Evolutionary conservation across 805 yeast species (phyloP).

Genomic region (Starmerella khaoyaiensis): DNA sequence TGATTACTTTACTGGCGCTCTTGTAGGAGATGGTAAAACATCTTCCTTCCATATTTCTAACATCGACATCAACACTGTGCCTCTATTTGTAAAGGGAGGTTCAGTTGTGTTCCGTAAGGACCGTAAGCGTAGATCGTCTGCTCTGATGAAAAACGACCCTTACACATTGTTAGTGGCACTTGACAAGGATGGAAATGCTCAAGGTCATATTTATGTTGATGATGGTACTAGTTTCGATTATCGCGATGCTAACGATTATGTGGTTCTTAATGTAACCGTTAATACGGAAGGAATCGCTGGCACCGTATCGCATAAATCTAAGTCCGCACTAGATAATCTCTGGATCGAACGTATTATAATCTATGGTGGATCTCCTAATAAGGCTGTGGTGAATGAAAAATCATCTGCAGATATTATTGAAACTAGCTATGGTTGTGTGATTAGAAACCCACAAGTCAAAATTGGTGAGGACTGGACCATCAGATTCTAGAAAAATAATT

Average conservation of each 20-base stretch:
- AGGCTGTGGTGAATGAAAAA: conserved; percentile 13
- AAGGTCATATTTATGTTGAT: conserved; percentile 57
- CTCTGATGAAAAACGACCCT: conserved; percentile 66
- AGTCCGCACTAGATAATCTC: conserved; percentile 7
- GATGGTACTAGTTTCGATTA: conserved; percentile 68
- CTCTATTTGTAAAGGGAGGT: conserved; percentile 70
- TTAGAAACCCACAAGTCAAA: conserved; percentile 40
- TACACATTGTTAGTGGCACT: conserved; percentile 59
- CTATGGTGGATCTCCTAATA: conserved; percentile 26
- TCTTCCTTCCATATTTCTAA: conserved; percentile 20
- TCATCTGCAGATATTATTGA: conserved; percentile 8
- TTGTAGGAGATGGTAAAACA: background rate
- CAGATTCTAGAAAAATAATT: background rate
- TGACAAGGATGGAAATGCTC: conserved; percentile 36
- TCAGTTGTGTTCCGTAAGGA: conserved; percentile 53
- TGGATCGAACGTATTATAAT: conserved; percentile 23
- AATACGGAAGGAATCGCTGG: conserved; percentile 22
- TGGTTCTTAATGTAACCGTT: conserved; percentile 32
- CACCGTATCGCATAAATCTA: conserved; percentile 10
- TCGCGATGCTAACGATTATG: conserved; percentile 35
- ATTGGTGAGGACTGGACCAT: conserved; percentile 40
- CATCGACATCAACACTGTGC: conserved; percentile 48
- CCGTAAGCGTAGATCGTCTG: conserved; percentile 67
- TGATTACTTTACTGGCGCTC: conserved; percentile 26
- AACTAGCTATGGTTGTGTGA: conserved; percentile 22